These are phyloP conservation scores for Citrullus colocynthis DNA, from an alignment of 306 rosid genomes.

Conservation along the genomic window DNA sequence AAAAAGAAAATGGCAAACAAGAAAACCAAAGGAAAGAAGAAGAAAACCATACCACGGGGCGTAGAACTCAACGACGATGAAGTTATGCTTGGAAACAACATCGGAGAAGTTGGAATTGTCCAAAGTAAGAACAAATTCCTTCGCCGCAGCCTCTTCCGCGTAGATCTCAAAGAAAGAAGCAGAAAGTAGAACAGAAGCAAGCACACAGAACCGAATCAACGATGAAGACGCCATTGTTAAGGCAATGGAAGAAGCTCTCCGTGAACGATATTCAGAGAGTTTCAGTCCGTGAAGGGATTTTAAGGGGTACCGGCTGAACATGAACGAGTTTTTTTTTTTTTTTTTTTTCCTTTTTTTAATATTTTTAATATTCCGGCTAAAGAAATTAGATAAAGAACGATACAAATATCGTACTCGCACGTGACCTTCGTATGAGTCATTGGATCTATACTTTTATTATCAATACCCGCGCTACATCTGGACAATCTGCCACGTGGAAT, in stretches of 20 bases:
- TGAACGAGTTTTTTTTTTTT: not conserved
- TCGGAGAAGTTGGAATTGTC: constrained; percentile 75
- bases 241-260: not conserved
- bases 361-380: not conserved
- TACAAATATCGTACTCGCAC: not conserved
- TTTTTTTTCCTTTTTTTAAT: not conserved
- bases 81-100: constrained; percentile 53
- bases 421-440: not conserved
- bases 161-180: not conserved
- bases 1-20: not conserved
- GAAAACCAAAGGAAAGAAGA: not conserved
- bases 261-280: not conserved
- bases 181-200: constrained; percentile 16
- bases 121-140: constrained; percentile 76
- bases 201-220: constrained; percentile 16
- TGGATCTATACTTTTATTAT: not conserved
- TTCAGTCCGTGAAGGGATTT: not conserved
- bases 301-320: not conserved
- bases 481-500: not conserved
- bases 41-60: constrained; percentile 55
- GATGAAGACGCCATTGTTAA: constrained; percentile 41
- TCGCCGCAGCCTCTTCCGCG: constrained; percentile 20
- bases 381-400: not conserved
- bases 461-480: not conserved
- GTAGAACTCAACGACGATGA: constrained; percentile 89